Conservation (phyloP, 345 rosid species). For the Salix koriyanagi region DNA sequence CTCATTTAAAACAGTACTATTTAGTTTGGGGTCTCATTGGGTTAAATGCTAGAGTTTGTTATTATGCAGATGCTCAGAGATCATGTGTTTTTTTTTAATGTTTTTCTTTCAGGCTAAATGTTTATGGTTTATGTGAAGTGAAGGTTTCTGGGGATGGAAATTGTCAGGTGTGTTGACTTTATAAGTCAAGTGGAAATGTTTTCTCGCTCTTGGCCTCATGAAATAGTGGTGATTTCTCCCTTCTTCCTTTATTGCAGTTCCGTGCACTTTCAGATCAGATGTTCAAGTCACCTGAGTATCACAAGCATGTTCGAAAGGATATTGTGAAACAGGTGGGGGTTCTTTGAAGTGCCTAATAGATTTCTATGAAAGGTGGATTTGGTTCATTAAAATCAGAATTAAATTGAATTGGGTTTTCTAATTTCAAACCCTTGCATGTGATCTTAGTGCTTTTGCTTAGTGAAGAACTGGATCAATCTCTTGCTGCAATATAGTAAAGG, state of each 20-base stretch:
- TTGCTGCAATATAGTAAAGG: neutral
- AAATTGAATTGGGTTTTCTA: neutral
- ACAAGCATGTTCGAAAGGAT: conserved; percentile 86
- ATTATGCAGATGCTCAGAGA: neutral
- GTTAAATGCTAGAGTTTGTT: neutral
- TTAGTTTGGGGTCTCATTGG: neutral
- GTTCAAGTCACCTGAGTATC: conserved; percentile 77
- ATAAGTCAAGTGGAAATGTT: conserved; percentile 11
- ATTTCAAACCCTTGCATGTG: neutral
- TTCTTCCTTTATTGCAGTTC: conserved; percentile 47
- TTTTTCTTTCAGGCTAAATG: conserved; percentile 52
- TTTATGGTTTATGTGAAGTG: conserved; percentile 74
- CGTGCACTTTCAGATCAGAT: conserved; percentile 95
- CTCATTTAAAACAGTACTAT: too few species aligned
- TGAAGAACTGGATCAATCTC: neutral
- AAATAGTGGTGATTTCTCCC: neutral
- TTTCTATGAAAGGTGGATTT: neutral
- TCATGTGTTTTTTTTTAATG: neutral
- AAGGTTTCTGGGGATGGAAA: conserved; percentile 97
- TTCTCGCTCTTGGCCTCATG: neutral
- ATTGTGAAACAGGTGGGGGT: conserved; percentile 75
- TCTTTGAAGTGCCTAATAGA: conserved; percentile 10
- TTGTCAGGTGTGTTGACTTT: conserved; percentile 61
- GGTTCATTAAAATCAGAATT: neutral
- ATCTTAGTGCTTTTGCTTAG: neutral